A percentile compares a stretch with the other conserved stretches of the same genome.
Evolutionary conservation across 2,329 filamentous ascomycete genomes (phyloP).

Genomic region (Pyricularia pennisetigena): DNA sequence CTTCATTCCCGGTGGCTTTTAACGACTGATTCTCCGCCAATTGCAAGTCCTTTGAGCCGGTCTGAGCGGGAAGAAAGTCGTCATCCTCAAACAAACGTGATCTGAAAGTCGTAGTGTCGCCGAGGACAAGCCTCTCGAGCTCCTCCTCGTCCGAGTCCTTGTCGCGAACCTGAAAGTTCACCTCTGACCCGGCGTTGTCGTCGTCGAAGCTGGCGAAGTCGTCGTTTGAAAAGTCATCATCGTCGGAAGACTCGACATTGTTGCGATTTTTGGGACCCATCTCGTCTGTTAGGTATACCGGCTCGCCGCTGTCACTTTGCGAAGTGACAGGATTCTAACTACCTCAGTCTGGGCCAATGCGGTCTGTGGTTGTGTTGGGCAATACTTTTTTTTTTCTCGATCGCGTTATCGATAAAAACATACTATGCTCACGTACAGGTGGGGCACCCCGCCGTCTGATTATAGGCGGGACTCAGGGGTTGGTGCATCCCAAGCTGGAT

Average conservation of each 20-base stretch:
- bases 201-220: slow-evolving; percentile 16
- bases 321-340: background rate
- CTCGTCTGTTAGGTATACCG: background rate
- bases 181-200: slow-evolving; percentile 11
- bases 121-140: slow-evolving; percentile 80
- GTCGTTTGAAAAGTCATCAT: slow-evolving; percentile 14
- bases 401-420: slow-evolving; percentile 3
- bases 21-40: slow-evolving; percentile 17
- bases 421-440: background rate
- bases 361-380: background rate
- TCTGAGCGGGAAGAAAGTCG: slow-evolving; percentile 21
- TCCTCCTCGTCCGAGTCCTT: slow-evolving; percentile 80
- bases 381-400: slow-evolving; percentile 3
- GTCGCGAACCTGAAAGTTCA: slow-evolving; percentile 29
- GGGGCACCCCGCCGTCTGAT: background rate
- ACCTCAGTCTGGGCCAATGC: background rate
- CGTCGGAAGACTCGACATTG: slow-evolving; percentile 10
- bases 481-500: background rate
- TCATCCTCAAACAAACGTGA: slow-evolving; percentile 56
- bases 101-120: slow-evolving; percentile 74
- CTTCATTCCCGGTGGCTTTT: slow-evolving; percentile 12
- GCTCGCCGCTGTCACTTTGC: background rate
- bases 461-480: background rate
- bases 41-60: slow-evolving; percentile 22
- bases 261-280: slow-evolving; percentile 12